Percentiles rank a stretch among this genome's conserved stretches.
phyloP scores from a whole-genome alignment of 1,284 basidiomycete genomes.

The Moniliella sp. region DNA sequence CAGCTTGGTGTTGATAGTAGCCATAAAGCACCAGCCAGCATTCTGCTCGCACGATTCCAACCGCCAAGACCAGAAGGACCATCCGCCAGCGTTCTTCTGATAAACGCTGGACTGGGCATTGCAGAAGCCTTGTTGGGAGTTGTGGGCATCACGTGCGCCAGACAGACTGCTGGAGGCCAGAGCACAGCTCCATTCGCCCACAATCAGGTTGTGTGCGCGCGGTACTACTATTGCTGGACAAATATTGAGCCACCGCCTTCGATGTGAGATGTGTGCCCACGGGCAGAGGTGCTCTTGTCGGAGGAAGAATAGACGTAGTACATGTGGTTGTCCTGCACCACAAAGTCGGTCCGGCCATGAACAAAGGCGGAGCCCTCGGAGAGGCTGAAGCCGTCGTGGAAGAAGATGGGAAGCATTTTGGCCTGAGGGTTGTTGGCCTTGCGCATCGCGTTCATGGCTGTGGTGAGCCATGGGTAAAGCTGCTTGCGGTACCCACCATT shows the following conservation, averaged over 20 bases:
- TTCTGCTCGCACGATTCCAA: constrained; percentile 28
- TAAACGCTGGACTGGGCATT: constrained; percentile 46
- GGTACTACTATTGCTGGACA: constrained; percentile 8
- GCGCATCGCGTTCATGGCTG: constrained; percentile 42
- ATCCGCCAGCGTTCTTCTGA: constrained; percentile 44
- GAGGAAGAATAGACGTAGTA: constrained; percentile 40
- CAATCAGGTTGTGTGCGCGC: constrained; percentile 45
- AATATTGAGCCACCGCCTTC: constrained; percentile 6
- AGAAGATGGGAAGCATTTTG: constrained; percentile 45
- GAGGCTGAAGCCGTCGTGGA: constrained; percentile 54
- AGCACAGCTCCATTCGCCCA: constrained; percentile 40
- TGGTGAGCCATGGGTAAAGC: constrained; percentile 24
- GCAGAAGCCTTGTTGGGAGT: constrained; percentile 44
- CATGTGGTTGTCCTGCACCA: constrained; percentile 56
- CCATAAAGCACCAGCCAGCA: constrained; percentile 28
- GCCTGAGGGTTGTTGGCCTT: constrained; percentile 39
- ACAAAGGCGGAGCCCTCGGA: constrained; percentile 43
- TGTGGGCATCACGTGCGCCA: constrained; percentile 38
- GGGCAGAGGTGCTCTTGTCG: constrained; percentile 14
- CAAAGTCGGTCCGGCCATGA: constrained; percentile 44
- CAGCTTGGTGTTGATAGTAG: constrained; percentile 12
- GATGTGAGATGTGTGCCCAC: constrained; percentile 24
- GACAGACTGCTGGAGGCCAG: constrained; percentile 44
- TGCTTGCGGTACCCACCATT: constrained; percentile 9
- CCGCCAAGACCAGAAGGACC: constrained; percentile 51